Percentiles rank a stretch among this genome's conserved stretches.
Evolutionary conservation across 2,329 filamentous ascomycete genomes (phyloP).

Genomic region (Fusarium albosuccineum): DNA sequence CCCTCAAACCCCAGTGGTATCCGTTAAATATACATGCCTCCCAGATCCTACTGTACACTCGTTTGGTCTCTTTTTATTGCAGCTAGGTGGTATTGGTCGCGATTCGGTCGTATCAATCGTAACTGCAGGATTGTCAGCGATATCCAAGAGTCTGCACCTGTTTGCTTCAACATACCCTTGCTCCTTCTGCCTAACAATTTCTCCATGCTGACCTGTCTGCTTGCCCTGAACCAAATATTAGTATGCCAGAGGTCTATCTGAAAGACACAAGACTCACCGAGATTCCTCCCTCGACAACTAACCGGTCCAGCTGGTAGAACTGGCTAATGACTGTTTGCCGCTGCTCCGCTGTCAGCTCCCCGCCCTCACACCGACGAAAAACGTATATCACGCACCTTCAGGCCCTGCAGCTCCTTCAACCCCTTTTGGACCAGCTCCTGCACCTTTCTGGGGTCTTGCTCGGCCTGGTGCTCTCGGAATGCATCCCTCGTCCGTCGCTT

Average conservation of each 20-base stretch:
- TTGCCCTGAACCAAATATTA: constrained; percentile 67
- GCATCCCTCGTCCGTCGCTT: constrained; percentile 90
- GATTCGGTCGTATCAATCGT: constrained; percentile 28
- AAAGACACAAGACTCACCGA: constrained; percentile 63
- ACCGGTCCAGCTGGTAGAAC: constrained; percentile 90
- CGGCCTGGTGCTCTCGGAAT: constrained; percentile 83
- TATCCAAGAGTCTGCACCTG: background rate
- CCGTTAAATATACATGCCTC: constrained; percentile 47
- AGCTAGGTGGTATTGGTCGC: constrained; percentile 13
- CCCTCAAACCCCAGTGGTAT: constrained; percentile 36
- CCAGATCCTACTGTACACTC: constrained; percentile 46
- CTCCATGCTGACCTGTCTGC: constrained; percentile 74
- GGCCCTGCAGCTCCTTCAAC: constrained; percentile 83
- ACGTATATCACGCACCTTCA: constrained; percentile 76
- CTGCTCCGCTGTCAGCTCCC: constrained; percentile 60
- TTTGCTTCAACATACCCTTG: constrained; percentile 71
- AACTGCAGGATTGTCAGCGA: constrained; percentile 29
- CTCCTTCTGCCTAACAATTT: constrained; percentile 81
- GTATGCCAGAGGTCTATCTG: background rate
- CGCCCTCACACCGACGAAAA: too few species aligned
- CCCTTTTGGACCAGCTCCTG: constrained; percentile 93
- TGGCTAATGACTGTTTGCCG: constrained; percentile 95
- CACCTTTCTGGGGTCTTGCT: constrained; percentile 79
- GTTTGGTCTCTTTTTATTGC: constrained; percentile 22
- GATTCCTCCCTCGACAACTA: constrained; percentile 92